phyloP scores from a whole-genome alignment of 2,329 filamentous ascomycete species.

The Amesomyces nigricolor region DNA sequence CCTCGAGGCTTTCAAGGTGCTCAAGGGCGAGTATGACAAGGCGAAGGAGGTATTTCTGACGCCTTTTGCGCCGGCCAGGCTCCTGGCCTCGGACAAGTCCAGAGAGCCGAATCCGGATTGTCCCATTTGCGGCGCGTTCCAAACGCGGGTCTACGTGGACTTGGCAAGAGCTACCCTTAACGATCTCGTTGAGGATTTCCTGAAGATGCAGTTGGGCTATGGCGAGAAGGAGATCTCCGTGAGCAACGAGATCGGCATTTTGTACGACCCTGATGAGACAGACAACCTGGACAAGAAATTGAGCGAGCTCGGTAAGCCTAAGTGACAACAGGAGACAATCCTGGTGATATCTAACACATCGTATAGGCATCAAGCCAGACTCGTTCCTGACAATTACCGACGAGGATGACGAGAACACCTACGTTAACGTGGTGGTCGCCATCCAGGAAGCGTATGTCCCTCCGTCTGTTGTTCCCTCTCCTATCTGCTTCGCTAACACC shows the following conservation, averaged over 20 bases:
- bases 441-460: conserved; percentile 55
- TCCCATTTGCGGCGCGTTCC: conserved; percentile 72
- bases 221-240: conserved; percentile 72
- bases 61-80: conserved; percentile 52
- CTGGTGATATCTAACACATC: conserved; percentile 15
- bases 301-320: conserved; percentile 59
- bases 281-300: conserved; percentile 80
- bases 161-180: conserved; percentile 66
- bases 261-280: conserved; percentile 86
- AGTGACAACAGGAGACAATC: background rate
- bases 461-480: too few relatives aligned
- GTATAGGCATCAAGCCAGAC: conserved; percentile 59
- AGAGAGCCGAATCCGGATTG: conserved; percentile 72
- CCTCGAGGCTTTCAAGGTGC: conserved; percentile 84
- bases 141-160: conserved; percentile 63
- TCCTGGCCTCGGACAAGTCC: conserved; percentile 53
- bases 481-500: background rate
- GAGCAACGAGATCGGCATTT: conserved; percentile 65
- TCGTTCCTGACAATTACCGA: conserved; percentile 82
- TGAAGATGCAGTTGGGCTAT: conserved; percentile 68
- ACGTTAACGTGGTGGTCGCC: conserved; percentile 74
- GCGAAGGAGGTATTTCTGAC: conserved; percentile 83
- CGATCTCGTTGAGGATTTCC: conserved; percentile 70
- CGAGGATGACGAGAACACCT: conserved; percentile 65
- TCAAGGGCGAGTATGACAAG: conserved; percentile 64